Percentiles rank a stretch among this genome's conserved stretches.
Evolutionary conservation across 2,329 filamentous ascomycete species (phyloP).

Genomic region (Aureobasidium sp.): DNA sequence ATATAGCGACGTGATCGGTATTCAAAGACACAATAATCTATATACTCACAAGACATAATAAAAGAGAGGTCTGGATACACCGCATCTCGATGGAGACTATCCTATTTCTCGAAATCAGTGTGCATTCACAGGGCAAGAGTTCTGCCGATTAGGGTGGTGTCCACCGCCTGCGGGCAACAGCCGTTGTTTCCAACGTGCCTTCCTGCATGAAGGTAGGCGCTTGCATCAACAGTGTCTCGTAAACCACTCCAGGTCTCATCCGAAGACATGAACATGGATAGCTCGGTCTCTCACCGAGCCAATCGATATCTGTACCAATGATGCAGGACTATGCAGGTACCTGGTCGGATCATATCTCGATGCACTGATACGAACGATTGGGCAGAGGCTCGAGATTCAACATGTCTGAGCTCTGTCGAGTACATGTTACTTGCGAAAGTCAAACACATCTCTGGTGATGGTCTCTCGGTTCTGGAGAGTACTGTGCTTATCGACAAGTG

Average conservation of each 20-base stretch:
- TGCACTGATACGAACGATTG: background rate
- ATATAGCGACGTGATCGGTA: too few species aligned
- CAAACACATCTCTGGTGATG: background rate
- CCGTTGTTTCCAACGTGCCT: background rate
- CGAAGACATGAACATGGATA: background rate
- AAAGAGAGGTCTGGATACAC: too few species aligned
- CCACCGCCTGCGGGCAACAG: slow-evolving; percentile 8
- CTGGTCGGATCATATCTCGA: background rate
- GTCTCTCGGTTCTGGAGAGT: background rate
- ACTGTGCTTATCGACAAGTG: background rate
- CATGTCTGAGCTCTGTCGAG: background rate
- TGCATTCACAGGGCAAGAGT: too few species aligned
- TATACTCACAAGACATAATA: too few species aligned
- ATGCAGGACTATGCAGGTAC: background rate
- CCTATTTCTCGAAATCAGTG: too few species aligned
- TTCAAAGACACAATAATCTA: too few species aligned
- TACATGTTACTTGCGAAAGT: background rate
- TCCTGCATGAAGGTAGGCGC: background rate
- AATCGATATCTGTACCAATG: background rate
- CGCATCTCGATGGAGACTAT: too few species aligned
- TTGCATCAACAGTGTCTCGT: background rate
- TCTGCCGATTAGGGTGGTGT: too few species aligned
- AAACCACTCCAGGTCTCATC: background rate
- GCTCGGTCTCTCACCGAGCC: background rate
- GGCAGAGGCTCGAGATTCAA: background rate